Evolutionary conservation across 768 basidiomycete genomes (phyloP).

Genomic region (Lactarius akahatsu): DNA sequence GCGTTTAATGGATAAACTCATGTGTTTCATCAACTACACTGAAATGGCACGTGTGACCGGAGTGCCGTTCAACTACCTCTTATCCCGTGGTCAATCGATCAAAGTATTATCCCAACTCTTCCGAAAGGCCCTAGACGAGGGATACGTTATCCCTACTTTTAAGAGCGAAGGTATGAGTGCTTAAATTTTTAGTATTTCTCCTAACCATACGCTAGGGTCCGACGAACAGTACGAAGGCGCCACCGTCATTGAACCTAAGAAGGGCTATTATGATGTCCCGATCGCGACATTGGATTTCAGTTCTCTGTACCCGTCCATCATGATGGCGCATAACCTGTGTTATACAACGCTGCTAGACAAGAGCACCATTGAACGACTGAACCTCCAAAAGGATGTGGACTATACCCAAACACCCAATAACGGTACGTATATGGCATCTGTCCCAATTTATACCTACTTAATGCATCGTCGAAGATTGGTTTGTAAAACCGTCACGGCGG

Average conservation of each 20-base stretch:
- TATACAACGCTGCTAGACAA: constrained; percentile 95
- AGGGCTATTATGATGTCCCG: constrained; percentile 93
- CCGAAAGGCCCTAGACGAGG: constrained; percentile 88
- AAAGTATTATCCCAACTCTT: constrained; percentile 96
- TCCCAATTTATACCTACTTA: constrained; percentile 8
- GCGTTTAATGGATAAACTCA: constrained; percentile 91
- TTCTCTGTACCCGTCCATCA: constrained; percentile 97
- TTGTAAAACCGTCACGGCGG: constrained; percentile 66
- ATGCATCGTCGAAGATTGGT: constrained; percentile 61
- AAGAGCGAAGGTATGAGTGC: constrained; percentile 72
- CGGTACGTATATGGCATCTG: constrained; percentile 48
- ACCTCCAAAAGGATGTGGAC: constrained; percentile 79
- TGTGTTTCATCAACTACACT: constrained; percentile 98
- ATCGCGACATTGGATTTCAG: constrained; percentile 99
- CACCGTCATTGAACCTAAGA: constrained; percentile 95
- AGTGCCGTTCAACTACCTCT: constrained; percentile 96
- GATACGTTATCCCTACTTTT: constrained; percentile 82
- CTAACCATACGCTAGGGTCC: constrained; percentile 48
- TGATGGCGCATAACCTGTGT: constrained; percentile 99
- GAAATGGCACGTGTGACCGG: constrained; percentile 99
- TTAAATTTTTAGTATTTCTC: background rate
- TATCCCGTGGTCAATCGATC: constrained; percentile 95
- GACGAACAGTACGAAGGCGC: constrained; percentile 99
- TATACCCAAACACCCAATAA: constrained; percentile 96
- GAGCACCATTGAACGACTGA: constrained; percentile 69